Base-by-base conservation (phyloP, 257 asterid genomes). In the Leonotis leonurus region DNA sequence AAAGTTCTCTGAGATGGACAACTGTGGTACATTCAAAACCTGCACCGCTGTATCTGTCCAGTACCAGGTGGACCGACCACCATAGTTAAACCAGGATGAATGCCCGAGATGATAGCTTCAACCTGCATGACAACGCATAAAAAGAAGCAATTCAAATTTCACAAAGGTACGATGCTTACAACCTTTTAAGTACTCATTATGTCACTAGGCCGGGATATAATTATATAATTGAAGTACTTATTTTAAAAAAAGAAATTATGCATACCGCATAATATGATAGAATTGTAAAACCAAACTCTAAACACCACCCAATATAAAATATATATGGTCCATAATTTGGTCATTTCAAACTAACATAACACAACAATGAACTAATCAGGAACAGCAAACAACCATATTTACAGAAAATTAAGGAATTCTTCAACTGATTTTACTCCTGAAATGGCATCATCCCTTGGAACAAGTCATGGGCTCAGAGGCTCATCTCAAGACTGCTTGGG, bases 61-160 rank as follows among this genome's bases (percentile, higher is more conserved):
- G 99, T 93, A 75, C 99, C 99, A 62, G 99, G 99, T 65, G 99
- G 99, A 65, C 99, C 99, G 24, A 93, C 99, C 72, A 93, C 99
- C 99, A 89, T 93, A 30, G 96, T 83, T 71, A 93, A 77, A 63
- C 99, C 99, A 29, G 99, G 99, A 68, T 93, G 99, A 82, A 87
- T 72, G 36, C 99, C 99, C 22, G 97, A 93, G 25, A 77, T 75
- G 75, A 93, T 89, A 29, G 94, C 95, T 74, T 80, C 95, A 73
- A 89, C 83, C 99, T 93, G 82, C 78, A 77, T 30, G 51, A 48
- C 49, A 61, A 69, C 52, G 32, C 36, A 54, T 16, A 37, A 49
- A 61, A 59, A 5, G 21, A 65, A 69, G 17, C 56, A 40, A 55
- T 41, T 22, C 40, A 40, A 64, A 39, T 62, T 43, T 21, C 37